Evolutionary conservation across 1,139 yeast species (phyloP).

Genomic region (Insectozyma bohioensis): DNA sequence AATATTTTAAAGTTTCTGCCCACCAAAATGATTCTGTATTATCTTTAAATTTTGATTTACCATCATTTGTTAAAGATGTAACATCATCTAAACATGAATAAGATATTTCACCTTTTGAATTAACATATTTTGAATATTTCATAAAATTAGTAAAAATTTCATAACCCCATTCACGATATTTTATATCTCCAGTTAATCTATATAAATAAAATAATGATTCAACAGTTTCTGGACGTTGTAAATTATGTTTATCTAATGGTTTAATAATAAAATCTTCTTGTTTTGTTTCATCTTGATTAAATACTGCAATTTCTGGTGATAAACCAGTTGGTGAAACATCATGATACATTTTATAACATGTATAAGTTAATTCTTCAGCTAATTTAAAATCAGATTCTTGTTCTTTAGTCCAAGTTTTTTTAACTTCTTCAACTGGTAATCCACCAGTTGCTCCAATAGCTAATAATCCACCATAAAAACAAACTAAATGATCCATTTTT

Average conservation of each 20-base stretch:
- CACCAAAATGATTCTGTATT: slow-evolving; percentile 94
- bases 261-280: slow-evolving; percentile 63
- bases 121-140: slow-evolving; percentile 53
- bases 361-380: slow-evolving; percentile 73
- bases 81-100: slow-evolving; percentile 74
- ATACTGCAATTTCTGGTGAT: slow-evolving; percentile 86
- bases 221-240: slow-evolving; percentile 93
- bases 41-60: slow-evolving; percentile 55
- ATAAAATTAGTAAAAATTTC: slow-evolving; percentile 75
- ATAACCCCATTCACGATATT: slow-evolving; percentile 90
- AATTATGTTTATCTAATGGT: slow-evolving; percentile 72
- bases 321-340: slow-evolving; percentile 68
- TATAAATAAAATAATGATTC: slow-evolving; percentile 83
- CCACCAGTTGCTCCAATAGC: slow-evolving; percentile 90
- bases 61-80: slow-evolving; percentile 35
- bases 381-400: slow-evolving; percentile 56
- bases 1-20: slow-evolving; percentile 88
- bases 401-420: slow-evolving; percentile 35
- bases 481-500: slow-evolving; percentile 93
- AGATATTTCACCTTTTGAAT: slow-evolving; percentile 53
- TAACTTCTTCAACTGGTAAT: slow-evolving; percentile 44
- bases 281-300: slow-evolving; percentile 46
- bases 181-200: slow-evolving; percentile 76
- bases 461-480: slow-evolving; percentile 87
- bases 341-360: slow-evolving; percentile 83